These are phyloP conservation scores for Papilionanthe hybrid DNA, from an alignment of 116 monocot genomes.

Conservation along the genomic window DNA sequence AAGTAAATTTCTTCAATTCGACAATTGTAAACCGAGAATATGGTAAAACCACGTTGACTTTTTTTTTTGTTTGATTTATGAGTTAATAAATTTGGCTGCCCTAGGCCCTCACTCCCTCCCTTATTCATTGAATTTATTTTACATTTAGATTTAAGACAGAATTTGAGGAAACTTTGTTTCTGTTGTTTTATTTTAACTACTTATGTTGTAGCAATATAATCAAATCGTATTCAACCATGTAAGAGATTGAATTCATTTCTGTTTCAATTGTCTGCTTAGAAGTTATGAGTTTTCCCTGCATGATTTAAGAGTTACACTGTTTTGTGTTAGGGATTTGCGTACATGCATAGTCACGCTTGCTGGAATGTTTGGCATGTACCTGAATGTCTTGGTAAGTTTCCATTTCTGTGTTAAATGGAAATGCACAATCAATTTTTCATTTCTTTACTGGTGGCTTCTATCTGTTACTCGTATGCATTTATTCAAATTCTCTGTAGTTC, in stretches of 20 bases:
- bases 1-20: no score
- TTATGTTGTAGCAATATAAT: no score
- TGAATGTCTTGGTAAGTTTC: constrained; percentile 83
- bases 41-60: no score
- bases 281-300: background rate
- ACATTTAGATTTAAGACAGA: no score
- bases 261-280: background rate
- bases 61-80: no score
- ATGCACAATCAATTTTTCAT: background rate
- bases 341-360: constrained; percentile 64
- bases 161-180: no score
- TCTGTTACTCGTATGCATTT: background rate
- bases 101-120: no score
- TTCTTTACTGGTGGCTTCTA: background rate
- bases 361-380: constrained; percentile 81
- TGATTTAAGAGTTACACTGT: constrained; percentile 1
- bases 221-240: no score
- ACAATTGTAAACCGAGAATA: no score
- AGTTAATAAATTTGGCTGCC: no score
- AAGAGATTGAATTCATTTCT: background rate
- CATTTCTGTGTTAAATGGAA: background rate
- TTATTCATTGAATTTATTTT: no score
- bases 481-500: background rate
- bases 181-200: no score
- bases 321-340: constrained; percentile 56